phyloP scores from a whole-genome alignment of 768 basidiomycete species.

The Tephrocybe sp. region DNA sequence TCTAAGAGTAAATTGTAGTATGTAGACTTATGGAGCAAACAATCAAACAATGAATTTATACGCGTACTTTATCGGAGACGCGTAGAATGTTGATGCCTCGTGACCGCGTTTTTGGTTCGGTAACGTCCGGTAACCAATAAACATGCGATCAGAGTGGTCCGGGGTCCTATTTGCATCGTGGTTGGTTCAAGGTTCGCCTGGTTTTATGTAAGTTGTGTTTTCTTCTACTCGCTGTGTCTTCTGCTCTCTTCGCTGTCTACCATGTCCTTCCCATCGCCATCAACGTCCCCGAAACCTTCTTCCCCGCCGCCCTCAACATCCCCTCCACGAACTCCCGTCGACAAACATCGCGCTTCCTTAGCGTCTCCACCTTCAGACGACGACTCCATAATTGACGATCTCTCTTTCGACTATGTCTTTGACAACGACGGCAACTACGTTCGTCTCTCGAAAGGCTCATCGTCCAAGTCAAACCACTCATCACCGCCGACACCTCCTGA shows the following conservation, averaged over 20 bases:
- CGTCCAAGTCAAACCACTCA: constrained; percentile 40
- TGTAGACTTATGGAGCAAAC: too few species aligned
- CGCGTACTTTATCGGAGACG: background rate
- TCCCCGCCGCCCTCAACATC: constrained; percentile 29
- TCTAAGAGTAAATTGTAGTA: constrained; percentile 37
- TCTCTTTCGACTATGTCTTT: constrained; percentile 63
- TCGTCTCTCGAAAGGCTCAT: constrained; percentile 52
- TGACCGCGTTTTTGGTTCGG: constrained; percentile 33
- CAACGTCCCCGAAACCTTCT: constrained; percentile 13
- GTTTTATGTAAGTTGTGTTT: constrained; percentile 16
- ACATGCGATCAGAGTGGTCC: constrained; percentile 8
- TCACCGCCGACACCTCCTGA: constrained; percentile 47
- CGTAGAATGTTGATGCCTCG: constrained; percentile 18
- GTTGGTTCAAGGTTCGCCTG: constrained; percentile 10
- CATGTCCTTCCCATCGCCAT: constrained; percentile 17
- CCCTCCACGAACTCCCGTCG: constrained; percentile 39
- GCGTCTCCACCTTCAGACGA: constrained; percentile 50
- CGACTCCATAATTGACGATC: constrained; percentile 57
- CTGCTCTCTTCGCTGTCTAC: constrained; percentile 29
- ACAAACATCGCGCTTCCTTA: constrained; percentile 25
- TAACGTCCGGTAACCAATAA: constrained; percentile 18
- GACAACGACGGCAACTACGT: constrained; percentile 55
- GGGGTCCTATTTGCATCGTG: constrained; percentile 33
- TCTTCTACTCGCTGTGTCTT: constrained; percentile 19
- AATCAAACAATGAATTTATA: background rate